Evolutionary conservation across 2,329 filamentous ascomycete species (phyloP).

Genomic region (Colletotrichum costaricense): DNA sequence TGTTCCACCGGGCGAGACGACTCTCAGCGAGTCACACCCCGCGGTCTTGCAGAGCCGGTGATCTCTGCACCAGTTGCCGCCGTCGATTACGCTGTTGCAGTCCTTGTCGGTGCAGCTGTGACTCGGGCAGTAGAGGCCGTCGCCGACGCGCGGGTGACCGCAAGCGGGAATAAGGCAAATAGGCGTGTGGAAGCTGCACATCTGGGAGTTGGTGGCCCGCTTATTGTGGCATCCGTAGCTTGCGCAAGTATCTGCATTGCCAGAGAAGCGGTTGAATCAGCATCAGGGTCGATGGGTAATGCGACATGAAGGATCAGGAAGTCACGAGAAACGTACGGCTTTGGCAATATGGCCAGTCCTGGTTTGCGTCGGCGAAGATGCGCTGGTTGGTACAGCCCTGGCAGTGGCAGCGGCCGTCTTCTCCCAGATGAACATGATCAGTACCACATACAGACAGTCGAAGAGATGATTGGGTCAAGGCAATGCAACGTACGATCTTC

Average conservation of each 20-base stretch:
- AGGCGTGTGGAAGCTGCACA: conserved; percentile 35
- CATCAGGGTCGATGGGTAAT: rapidly evolving
- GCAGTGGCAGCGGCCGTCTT: conserved; percentile 33
- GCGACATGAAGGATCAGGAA: no score
- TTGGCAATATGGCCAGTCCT: conserved; percentile 35
- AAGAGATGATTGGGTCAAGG: not conserved
- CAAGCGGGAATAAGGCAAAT: conserved; percentile 35
- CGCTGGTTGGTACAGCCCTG: conserved; percentile 28
- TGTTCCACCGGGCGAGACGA: conserved; percentile 2
- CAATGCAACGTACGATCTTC: conserved; percentile 29
- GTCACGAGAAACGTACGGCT: not conserved
- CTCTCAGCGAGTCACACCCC: conserved; percentile 8
- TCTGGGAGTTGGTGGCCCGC: conserved; percentile 13
- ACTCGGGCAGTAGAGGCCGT: conserved; percentile 30
- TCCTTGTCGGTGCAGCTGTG: conserved; percentile 34
- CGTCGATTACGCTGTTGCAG: conserved; percentile 34
- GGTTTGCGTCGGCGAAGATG: conserved; percentile 24
- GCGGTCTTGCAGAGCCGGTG: conserved; percentile 36
- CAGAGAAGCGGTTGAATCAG: not conserved
- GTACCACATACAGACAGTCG: no score
- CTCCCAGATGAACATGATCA: not conserved
- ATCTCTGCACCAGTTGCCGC: conserved; percentile 35
- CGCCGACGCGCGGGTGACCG: conserved; percentile 13
- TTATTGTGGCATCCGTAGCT: conserved; percentile 31
- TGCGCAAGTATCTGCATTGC: conserved; percentile 36